Conservation (phyloP, 352 stramenopile species). For the Globisporangium megalacanthum region DNA sequence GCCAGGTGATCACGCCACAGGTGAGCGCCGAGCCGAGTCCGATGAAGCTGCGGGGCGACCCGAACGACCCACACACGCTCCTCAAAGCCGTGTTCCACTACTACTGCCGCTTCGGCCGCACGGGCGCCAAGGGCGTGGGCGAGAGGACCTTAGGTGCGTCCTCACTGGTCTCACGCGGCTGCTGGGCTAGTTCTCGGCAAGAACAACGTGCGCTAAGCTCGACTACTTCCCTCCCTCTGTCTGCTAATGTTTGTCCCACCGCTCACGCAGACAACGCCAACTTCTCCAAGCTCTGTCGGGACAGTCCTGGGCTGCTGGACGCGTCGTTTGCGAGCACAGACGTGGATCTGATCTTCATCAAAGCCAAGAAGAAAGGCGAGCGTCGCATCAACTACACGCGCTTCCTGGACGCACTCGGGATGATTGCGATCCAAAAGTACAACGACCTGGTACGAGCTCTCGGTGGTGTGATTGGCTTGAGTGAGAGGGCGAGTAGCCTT, state of each 20-base stretch:
- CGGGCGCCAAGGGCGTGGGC: slow-evolving; percentile 46
- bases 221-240: too few relatives aligned
- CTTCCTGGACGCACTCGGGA: slow-evolving; percentile 80
- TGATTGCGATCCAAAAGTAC: slow-evolving; percentile 83
- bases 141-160: slow-evolving; percentile 64
- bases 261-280: slow-evolving; percentile 63
- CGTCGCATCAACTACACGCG: slow-evolving; percentile 78
- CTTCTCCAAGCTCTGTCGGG: slow-evolving; percentile 82
- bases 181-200: too few relatives aligned
- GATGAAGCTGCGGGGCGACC: slow-evolving; percentile 48
- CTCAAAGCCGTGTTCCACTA: slow-evolving; percentile 81
- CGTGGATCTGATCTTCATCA: slow-evolving; percentile 86
- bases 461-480: too few relatives aligned
- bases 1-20: slow-evolving; percentile 6
- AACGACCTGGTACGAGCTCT: slow-evolving; percentile 43
- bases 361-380: slow-evolving; percentile 82
- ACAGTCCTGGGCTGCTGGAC: slow-evolving; percentile 62
- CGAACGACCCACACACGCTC: slow-evolving; percentile 76
- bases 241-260: not conserved
- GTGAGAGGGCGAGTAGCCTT: too few relatives aligned
- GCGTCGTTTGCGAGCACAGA: slow-evolving; percentile 59
- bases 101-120: slow-evolving; percentile 82
- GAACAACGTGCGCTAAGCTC: too few relatives aligned
- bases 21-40: slow-evolving; percentile 13
- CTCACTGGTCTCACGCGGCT: not conserved